Evolutionary conservation across 768 basidiomycete genomes (phyloP).

Genomic region (Suillus tomentosus): DNA sequence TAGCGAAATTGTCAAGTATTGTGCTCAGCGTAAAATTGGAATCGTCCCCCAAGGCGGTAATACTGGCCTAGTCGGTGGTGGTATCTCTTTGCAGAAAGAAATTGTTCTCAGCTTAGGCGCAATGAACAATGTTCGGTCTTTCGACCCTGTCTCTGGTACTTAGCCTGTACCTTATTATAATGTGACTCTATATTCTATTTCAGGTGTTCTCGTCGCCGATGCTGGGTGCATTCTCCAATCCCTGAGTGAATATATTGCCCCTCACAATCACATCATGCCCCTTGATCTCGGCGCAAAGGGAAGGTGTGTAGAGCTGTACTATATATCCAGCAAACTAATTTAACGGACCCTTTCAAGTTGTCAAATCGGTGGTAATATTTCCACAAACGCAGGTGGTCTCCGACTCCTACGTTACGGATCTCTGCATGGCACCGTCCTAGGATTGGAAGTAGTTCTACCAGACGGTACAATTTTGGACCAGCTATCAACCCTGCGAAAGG

Average conservation of each 20-base stretch:
- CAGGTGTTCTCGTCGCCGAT: constrained; percentile 89
- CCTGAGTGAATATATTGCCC: constrained; percentile 82
- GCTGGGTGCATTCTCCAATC: constrained; percentile 93
- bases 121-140: constrained; percentile 79
- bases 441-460: constrained; percentile 93
- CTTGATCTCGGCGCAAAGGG: constrained; percentile 95
- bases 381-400: constrained; percentile 98
- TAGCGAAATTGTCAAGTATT: constrained; percentile 84
- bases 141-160: constrained; percentile 81
- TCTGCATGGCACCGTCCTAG: constrained; percentile 91
- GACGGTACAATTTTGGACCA: constrained; percentile 92
- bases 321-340: constrained; percentile 5
- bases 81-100: constrained; percentile 87
- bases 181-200: constrained; percentile 13
- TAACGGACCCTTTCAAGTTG: constrained; percentile 53
- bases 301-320: constrained; percentile 50
- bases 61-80: constrained; percentile 95
- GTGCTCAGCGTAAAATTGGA: constrained; percentile 77
- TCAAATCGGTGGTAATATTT: constrained; percentile 96
- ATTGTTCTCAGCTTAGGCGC: constrained; percentile 82
- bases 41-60: constrained; percentile 98
- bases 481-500: constrained; percentile 89
- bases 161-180: constrained; percentile 13
- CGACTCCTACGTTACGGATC: constrained; percentile 93
- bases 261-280: constrained; percentile 94